Evolutionary conservation across 352 stramenopile genomes (phyloP).

Genomic region (Phytophthora constricta): DNA sequence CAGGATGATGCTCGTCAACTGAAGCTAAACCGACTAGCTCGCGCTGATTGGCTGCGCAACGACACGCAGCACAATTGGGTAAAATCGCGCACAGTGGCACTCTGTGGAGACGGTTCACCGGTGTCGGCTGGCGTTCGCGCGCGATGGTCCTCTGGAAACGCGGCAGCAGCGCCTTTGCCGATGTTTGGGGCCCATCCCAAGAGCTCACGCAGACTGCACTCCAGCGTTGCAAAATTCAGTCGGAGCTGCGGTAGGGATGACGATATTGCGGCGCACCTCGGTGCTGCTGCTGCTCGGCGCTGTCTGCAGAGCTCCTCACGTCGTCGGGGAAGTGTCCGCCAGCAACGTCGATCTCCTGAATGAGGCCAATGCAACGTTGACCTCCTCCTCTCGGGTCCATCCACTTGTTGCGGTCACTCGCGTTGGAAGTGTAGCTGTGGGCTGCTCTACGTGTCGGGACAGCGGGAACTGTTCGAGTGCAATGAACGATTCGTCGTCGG

Average conservation of each 20-base stretch:
- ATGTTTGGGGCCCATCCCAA: conserved; percentile 16
- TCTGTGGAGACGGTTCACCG: neutral
- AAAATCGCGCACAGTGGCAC: conserved; percentile 1
- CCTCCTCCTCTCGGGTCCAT: neutral
- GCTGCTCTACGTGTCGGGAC: conserved; percentile 62
- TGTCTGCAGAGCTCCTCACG: neutral
- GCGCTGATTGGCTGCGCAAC: conserved; percentile 17
- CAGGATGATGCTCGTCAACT: conserved; percentile 3
- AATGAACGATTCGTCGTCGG: conserved; percentile 50
- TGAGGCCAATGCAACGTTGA: neutral
- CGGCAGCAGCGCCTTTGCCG: conserved; percentile 19
- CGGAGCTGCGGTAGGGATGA: neutral
- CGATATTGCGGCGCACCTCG: conserved; percentile 3
- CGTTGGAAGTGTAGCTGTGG: conserved; percentile 31
- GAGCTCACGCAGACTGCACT: conserved; percentile 10
- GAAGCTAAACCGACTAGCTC: conserved; percentile 19
- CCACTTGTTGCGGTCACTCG: conserved; percentile 3
- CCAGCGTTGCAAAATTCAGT: conserved; percentile 21
- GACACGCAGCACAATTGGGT: neutral
- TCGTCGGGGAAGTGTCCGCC: neutral
- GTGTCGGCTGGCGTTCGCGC: conserved; percentile 4
- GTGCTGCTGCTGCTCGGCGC: conserved; percentile 19
- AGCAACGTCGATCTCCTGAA: conserved; percentile 7
- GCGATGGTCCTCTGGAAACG: conserved; percentile 14
- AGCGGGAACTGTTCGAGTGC: conserved; percentile 75